Evolutionary conservation across 805 yeast genomes (phyloP).

Genomic region (Myxozyma melibiosi): DNA sequence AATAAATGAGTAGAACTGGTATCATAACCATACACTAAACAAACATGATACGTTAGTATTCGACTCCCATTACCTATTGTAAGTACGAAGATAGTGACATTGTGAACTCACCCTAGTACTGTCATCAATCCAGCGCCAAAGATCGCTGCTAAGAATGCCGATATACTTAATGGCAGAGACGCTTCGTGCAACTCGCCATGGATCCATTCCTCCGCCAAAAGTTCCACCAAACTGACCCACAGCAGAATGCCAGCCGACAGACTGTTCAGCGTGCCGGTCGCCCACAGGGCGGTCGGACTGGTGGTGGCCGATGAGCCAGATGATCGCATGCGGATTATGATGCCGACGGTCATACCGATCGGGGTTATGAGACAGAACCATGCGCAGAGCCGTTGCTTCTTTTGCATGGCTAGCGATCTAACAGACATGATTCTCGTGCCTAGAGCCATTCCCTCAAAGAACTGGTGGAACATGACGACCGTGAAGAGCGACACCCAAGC

Average conservation of each 20-base stretch:
- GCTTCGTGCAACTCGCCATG: slow-evolving; percentile 65
- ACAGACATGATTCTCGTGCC: slow-evolving; percentile 73
- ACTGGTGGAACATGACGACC: slow-evolving; percentile 74
- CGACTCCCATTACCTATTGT: not conserved
- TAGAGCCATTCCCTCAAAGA: slow-evolving; percentile 83
- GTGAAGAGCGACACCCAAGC: slow-evolving; percentile 65
- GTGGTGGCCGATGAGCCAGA: slow-evolving; percentile 50
- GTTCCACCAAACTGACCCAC: slow-evolving; percentile 75
- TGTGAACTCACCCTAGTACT: slow-evolving; percentile 51
- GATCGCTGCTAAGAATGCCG: slow-evolving; percentile 57
- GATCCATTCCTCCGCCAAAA: slow-evolving; percentile 75
- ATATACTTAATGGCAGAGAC: slow-evolving; percentile 55
- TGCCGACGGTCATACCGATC: slow-evolving; percentile 73
- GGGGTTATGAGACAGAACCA: slow-evolving; percentile 71
- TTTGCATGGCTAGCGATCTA: slow-evolving; percentile 33
- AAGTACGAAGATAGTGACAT: not conserved
- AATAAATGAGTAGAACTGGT: not conserved
- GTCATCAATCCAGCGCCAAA: slow-evolving; percentile 70
- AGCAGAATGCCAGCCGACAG: slow-evolving; percentile 76
- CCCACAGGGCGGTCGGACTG: slow-evolving; percentile 33
- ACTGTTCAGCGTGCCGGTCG: slow-evolving; percentile 74
- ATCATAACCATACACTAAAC: slow-evolving; percentile 2
- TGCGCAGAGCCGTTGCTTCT: slow-evolving; percentile 30
- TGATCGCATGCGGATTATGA: slow-evolving; percentile 47
- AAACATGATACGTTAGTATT: not conserved